Evolutionary conservation across 1,284 basidiomycete species (phyloP).

Genomic region (Pascua sp.): DNA sequence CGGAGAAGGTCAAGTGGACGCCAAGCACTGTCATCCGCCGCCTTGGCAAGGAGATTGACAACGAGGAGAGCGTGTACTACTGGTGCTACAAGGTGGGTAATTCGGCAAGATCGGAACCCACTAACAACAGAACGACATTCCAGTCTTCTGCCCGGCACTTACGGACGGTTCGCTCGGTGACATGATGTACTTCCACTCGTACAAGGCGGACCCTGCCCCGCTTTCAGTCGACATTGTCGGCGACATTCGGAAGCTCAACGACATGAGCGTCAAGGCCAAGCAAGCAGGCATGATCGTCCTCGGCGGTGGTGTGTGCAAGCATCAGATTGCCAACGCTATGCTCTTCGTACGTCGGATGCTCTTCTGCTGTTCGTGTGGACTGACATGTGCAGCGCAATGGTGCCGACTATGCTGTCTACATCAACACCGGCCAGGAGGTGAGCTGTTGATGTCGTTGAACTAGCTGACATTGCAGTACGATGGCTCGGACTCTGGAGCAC

Average conservation of each 20-base stretch:
- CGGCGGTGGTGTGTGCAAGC: slow-evolving; percentile 98
- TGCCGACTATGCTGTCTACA: slow-evolving; percentile 95
- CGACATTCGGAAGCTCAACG: slow-evolving; percentile 90
- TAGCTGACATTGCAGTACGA: slow-evolving; percentile 62
- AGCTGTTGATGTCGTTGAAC: background rate
- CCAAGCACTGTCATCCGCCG: slow-evolving; percentile 90
- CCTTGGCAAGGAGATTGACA: slow-evolving; percentile 90
- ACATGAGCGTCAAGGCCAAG: slow-evolving; percentile 77
- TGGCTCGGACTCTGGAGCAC: slow-evolving; percentile 93
- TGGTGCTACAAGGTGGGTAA: slow-evolving; percentile 95
- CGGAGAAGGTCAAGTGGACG: slow-evolving; percentile 61
- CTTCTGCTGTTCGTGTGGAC: slow-evolving; percentile 3
- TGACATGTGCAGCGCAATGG: slow-evolving; percentile 64
- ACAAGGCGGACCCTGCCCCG: slow-evolving; percentile 71
- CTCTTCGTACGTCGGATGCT: slow-evolving; percentile 66
- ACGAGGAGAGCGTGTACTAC: slow-evolving; percentile 96
- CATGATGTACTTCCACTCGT: slow-evolving; percentile 99
- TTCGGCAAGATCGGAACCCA: background rate
- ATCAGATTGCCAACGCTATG: slow-evolving; percentile 99
- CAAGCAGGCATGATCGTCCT: slow-evolving; percentile 99
- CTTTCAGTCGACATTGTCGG: slow-evolving; percentile 89
- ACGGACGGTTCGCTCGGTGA: slow-evolving; percentile 98
- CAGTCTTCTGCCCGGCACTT: slow-evolving; percentile 96
- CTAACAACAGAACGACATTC: slow-evolving; percentile 79
- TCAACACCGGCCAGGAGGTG: slow-evolving; percentile 93